These are phyloP conservation scores for Boletus sp. DNA, from an alignment of 1,284 basidiomycete genomes.

Conservation along the genomic window DNA sequence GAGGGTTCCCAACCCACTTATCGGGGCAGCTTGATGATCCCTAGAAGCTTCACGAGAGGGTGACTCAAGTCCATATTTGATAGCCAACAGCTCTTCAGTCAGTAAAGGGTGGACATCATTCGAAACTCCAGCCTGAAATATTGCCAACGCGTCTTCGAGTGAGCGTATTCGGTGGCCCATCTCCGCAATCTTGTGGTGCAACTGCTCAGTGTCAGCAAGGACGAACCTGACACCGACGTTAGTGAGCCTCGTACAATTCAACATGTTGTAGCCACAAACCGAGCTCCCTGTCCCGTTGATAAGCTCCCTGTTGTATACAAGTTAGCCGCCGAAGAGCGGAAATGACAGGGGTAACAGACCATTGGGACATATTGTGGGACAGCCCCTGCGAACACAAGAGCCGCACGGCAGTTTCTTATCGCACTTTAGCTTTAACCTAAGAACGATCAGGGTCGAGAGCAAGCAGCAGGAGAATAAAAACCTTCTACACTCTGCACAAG, in stretches of 20 bases:
- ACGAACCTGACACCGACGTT: slow-evolving; percentile 51
- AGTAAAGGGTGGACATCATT: slow-evolving; percentile 65
- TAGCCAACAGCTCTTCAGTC: slow-evolving; percentile 59
- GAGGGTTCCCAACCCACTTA: slow-evolving; percentile 59
- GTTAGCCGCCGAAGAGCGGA: not conserved
- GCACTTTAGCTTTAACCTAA: slow-evolving; percentile 69
- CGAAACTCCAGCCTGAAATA: slow-evolving; percentile 64
- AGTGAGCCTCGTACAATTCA: not conserved
- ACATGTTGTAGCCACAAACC: slow-evolving; percentile 39
- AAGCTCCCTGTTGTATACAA: slow-evolving; percentile 44
- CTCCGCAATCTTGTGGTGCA: slow-evolving; percentile 68
- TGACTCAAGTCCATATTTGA: slow-evolving; percentile 60
- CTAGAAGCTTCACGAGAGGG: slow-evolving; percentile 29
- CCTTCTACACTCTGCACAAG: slow-evolving; percentile 61
- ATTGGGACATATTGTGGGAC: slow-evolving; percentile 59
- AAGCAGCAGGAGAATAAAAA: slow-evolving; percentile 7
- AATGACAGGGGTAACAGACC: slow-evolving; percentile 28
- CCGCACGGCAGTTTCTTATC: slow-evolving; percentile 64
- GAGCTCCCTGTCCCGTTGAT: slow-evolving; percentile 61
- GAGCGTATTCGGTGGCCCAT: slow-evolving; percentile 76
- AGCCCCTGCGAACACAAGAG: slow-evolving; percentile 49
- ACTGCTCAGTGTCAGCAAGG: slow-evolving; percentile 69
- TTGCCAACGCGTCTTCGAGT: slow-evolving; percentile 68
- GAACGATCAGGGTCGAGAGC: slow-evolving; percentile 8
- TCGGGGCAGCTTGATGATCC: slow-evolving; percentile 38